Evolutionary conservation across 2,329 filamentous ascomycete genomes (phyloP).

Genomic region (Fusarium robinianum): DNA sequence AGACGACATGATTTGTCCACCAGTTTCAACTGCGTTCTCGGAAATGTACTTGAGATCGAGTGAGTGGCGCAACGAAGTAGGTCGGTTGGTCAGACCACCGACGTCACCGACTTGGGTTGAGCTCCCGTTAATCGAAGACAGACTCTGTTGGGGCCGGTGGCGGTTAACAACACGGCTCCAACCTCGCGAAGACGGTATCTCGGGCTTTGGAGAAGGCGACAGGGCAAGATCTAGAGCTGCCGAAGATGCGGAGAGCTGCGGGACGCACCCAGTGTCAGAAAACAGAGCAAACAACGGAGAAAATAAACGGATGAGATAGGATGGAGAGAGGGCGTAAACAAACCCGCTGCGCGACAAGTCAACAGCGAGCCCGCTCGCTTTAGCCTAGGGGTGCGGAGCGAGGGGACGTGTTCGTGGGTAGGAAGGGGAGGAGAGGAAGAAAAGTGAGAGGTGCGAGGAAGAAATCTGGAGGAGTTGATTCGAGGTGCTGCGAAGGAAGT

Average conservation of each 20-base stretch:
- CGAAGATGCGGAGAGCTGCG: constrained; percentile 78
- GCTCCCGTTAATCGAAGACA: constrained; percentile 53
- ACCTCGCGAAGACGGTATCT: constrained; percentile 52
- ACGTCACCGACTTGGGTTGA: constrained; percentile 51
- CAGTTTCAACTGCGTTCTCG: constrained; percentile 49
- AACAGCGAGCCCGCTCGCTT: too few species aligned
- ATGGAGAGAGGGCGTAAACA: constrained; percentile 5
- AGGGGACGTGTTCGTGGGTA: constrained; percentile 1
- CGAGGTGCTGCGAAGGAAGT: constrained; percentile 11
- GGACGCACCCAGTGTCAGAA: constrained; percentile 42
- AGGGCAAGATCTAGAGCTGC: constrained; percentile 80
- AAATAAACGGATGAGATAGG: constrained; percentile 14
- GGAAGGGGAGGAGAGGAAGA: constrained; percentile 3
- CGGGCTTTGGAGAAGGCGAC: constrained; percentile 67
- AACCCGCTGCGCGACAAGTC: too few species aligned
- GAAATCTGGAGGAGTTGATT: constrained; percentile 8
- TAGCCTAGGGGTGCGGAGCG: neutral
- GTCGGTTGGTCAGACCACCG: constrained; percentile 52
- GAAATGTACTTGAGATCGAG: constrained; percentile 58
- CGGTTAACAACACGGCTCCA: constrained; percentile 66
- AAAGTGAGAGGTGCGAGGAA: constrained; percentile 16
- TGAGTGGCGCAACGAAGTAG: constrained; percentile 60
- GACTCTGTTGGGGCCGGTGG: constrained; percentile 68
- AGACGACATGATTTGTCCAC: constrained; percentile 49
- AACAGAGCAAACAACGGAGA: constrained; percentile 29